These are phyloP conservation scores for Schizosaccharomyces cryophilus DNA, from an alignment of 805 yeast genomes.

Conservation along the genomic window DNA sequence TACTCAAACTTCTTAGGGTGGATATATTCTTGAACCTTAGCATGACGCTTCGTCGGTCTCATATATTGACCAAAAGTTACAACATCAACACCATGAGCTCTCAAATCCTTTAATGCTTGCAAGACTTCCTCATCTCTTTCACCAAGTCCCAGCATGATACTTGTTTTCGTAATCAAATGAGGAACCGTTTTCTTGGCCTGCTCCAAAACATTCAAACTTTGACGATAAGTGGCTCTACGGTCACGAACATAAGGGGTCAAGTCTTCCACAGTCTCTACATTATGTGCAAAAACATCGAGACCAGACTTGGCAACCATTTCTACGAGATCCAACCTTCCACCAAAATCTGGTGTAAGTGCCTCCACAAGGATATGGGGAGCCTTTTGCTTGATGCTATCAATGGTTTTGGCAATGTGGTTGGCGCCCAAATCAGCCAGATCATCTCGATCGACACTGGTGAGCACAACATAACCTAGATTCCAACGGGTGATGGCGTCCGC, in stretches of 20 bases:
- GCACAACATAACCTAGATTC: conserved; percentile 94
- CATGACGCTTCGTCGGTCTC: conserved; percentile 96
- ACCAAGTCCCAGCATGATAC: conserved; percentile 89
- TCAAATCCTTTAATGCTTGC: conserved; percentile 49
- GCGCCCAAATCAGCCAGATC: conserved; percentile 88
- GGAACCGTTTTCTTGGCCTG: conserved; percentile 64
- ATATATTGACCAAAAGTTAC: conserved; percentile 97
- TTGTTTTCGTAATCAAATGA: conserved; percentile 65
- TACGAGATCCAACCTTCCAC: conserved; percentile 70
- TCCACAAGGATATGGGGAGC: conserved; percentile 84
- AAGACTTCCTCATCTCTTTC: conserved; percentile 78
- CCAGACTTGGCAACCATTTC: conserved; percentile 63
- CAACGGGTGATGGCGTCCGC: conserved; percentile 92
- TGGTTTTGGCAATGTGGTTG: conserved; percentile 71
- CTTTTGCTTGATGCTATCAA: conserved; percentile 54
- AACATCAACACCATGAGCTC: conserved; percentile 63
- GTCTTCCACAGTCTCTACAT: conserved; percentile 85
- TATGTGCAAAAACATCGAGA: conserved; percentile 89
- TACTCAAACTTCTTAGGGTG: conserved; percentile 82
- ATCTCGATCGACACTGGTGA: conserved; percentile 94
- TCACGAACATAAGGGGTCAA: conserved; percentile 89
- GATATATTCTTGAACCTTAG: conserved; percentile 90
- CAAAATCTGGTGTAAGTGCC: conserved; percentile 81
- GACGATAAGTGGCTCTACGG: conserved; percentile 85
- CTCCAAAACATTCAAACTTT: conserved; percentile 50